phyloP scores from a whole-genome alignment of 441 rosid genomes.

The Erodium texanum region DNA sequence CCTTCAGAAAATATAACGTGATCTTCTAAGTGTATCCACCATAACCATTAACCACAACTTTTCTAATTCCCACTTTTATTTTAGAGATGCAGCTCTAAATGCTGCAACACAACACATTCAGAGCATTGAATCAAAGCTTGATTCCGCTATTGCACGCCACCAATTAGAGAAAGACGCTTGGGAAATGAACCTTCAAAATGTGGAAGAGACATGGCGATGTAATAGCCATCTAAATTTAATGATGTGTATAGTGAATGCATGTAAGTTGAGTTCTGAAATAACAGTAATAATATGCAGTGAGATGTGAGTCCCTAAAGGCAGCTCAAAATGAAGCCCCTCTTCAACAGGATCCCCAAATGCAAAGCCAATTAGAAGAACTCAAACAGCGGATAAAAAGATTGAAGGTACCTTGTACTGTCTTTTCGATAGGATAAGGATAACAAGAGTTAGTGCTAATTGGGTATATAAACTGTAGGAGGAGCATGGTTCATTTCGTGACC shows the following conservation, averaged over 20 bases:
- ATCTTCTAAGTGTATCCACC: too few relatives aligned
- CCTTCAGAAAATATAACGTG: background rate
- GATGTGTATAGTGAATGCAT: constrained; percentile 1
- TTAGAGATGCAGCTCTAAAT: constrained; percentile 65
- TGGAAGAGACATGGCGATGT: constrained; percentile 95
- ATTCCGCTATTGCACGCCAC: constrained; percentile 47
- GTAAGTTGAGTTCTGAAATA: constrained; percentile 13
- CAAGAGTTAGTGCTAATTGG: constrained; percentile 13
- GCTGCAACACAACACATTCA: constrained; percentile 56
- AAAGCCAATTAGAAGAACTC: constrained; percentile 61
- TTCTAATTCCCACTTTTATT: constrained; percentile 10
- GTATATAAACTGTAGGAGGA: constrained; percentile 55
- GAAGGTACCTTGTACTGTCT: constrained; percentile 37
- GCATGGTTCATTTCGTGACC: constrained; percentile 73
- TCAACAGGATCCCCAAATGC: constrained; percentile 36
- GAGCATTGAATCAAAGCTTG: constrained; percentile 57
- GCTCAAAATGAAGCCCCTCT: constrained; percentile 60
- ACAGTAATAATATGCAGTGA: constrained; percentile 42
- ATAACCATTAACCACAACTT: too few relatives aligned
- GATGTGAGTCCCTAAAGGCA: constrained; percentile 61
- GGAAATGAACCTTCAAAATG: constrained; percentile 68
- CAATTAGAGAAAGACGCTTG: constrained; percentile 71
- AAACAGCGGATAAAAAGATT: constrained; percentile 49
- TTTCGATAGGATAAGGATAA: constrained; percentile 12
- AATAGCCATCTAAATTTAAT: constrained; percentile 17